These are phyloP conservation scores for Gillenia trifoliata DNA, from an alignment of 306 rosid genomes.

Conservation along the genomic window DNA sequence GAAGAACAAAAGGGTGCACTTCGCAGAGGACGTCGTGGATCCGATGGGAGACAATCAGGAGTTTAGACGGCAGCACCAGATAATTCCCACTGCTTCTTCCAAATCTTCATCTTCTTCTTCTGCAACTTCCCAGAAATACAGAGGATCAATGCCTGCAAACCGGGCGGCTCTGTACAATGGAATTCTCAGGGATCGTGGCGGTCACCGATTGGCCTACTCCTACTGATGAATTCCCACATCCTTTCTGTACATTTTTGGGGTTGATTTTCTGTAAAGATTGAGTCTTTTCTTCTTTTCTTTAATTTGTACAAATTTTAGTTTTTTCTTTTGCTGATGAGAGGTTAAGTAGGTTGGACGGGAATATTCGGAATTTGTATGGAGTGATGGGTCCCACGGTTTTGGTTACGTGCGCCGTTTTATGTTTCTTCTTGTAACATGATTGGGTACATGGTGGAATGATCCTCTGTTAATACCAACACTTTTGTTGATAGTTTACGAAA, in stretches of 20 bases:
- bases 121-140: conserved; percentile 15
- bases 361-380: conserved; percentile 21
- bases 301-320: not conserved
- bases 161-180: conserved; percentile 81
- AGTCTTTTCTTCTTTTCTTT: not conserved
- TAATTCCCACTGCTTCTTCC: conserved; percentile 6
- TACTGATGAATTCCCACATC: conserved; percentile 34
- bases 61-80: conserved; percentile 43
- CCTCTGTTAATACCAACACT: not conserved
- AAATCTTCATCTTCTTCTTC: conserved; percentile 14
- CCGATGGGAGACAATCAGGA: conserved; percentile 56
- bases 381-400: conserved; percentile 21
- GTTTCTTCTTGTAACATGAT: conserved; percentile 15
- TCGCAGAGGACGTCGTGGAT: conserved; percentile 78
- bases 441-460: not conserved
- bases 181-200: conserved; percentile 73
- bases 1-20: conserved; percentile 67
- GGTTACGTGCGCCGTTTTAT: conserved; percentile 21
- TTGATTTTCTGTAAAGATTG: not conserved
- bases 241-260: not conserved
- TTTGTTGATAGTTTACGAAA: not conserved
- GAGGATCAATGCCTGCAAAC: conserved; percentile 70
- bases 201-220: conserved; percentile 60
- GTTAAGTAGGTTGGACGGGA: conserved; percentile 8
- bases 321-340: not conserved